phyloP scores from a whole-genome alignment of 768 basidiomycete genomes.

The Naganishia friedmannii region DNA sequence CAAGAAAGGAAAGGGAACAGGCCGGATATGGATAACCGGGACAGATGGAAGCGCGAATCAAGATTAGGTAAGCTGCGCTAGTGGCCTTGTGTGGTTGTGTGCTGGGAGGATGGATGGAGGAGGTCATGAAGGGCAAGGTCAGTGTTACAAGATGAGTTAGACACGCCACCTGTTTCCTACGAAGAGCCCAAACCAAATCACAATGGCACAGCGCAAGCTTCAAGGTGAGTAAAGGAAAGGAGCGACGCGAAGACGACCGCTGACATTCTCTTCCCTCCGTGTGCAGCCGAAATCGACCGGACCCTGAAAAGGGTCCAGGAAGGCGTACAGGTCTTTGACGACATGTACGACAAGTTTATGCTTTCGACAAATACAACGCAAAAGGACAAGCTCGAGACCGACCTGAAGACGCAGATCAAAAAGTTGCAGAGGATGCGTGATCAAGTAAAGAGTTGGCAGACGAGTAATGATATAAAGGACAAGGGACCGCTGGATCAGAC shows the following conservation, averaged over 20 bases:
- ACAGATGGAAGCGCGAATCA: conserved; percentile 5
- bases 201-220: conserved; percentile 85
- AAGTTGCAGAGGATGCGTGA: conserved; percentile 78
- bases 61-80: conserved; percentile 22
- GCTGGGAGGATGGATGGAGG: background rate
- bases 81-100: background rate
- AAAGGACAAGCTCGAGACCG: conserved; percentile 95
- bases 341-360: conserved; percentile 98
- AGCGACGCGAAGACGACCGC: background rate
- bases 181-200: background rate
- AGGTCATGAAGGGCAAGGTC: too few relatives aligned
- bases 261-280: background rate
- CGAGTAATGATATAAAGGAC: conserved; percentile 98
- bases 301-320: conserved; percentile 95
- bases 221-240: conserved; percentile 61
- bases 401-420: conserved; percentile 98
- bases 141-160: background rate
- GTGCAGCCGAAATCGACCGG: conserved; percentile 91
- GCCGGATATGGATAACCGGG: background rate
- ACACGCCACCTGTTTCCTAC: background rate
- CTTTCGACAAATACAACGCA: conserved; percentile 91
- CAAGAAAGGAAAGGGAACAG: conserved; percentile 1
- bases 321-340: conserved; percentile 64
- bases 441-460: conserved; percentile 93
- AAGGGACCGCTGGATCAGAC: conserved; percentile 88